Conservation (phyloP, 805 yeast species). For the Saturnispora diversa region DNA sequence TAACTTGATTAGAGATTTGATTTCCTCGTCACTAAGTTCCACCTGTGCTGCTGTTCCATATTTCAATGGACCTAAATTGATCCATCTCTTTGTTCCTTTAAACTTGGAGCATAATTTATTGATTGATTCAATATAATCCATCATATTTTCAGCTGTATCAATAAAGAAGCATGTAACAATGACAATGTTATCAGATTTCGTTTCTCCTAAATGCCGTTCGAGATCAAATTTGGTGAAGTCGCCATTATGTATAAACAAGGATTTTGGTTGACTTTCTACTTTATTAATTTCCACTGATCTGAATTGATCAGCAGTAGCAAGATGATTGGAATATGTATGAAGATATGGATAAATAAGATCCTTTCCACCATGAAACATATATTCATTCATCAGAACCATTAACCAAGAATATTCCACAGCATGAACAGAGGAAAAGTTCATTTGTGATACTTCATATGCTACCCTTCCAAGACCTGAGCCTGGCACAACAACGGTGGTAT, state of each 20-base stretch:
- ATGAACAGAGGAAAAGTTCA: constrained; percentile 40
- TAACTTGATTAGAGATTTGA: constrained; percentile 39
- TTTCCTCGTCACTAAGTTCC: constrained; percentile 68
- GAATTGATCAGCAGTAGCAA: constrained; percentile 39
- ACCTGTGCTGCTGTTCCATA: constrained; percentile 80
- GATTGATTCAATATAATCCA: constrained; percentile 66
- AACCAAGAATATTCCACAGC: constrained; percentile 70
- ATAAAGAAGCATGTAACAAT: constrained; percentile 69
- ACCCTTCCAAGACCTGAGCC: constrained; percentile 84
- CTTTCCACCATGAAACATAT: constrained; percentile 33
- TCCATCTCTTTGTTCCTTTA: constrained; percentile 52
- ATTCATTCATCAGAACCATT: constrained; percentile 66
- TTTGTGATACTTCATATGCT: constrained; percentile 50
- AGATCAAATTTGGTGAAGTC: constrained; percentile 55
- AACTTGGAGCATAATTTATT: constrained; percentile 32
- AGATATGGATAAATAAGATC: constrained; percentile 39
- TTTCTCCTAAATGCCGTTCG: constrained; percentile 16
- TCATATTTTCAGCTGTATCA: constrained; percentile 84
- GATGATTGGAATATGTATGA: constrained; percentile 65
- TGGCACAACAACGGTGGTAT: constrained; percentile 60
- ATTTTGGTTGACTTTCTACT: constrained; percentile 34
- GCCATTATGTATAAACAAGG: constrained; percentile 42
- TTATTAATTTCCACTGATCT: constrained; percentile 33
- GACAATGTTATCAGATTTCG: constrained; percentile 37
- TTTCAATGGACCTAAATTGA: constrained; percentile 86